Base-by-base conservation (phyloP, 1,284 basidiomycete genomes). In the Ustilago cynodontis region DNA sequence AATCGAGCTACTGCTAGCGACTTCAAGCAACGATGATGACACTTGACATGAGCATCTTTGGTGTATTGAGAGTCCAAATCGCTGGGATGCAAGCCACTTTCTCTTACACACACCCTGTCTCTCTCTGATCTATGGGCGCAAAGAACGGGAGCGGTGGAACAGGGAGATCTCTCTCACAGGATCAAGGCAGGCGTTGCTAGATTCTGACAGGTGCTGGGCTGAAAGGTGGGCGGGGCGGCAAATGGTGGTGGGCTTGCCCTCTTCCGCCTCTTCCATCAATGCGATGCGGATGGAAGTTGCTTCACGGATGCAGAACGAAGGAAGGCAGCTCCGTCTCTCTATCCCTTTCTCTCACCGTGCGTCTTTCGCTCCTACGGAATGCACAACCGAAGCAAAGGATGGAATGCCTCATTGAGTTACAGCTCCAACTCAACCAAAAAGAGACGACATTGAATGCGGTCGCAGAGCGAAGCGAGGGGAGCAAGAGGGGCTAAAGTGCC, bases 1-100 rank as follows among this genome's bases (percentile, higher is more conserved):
- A 28, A 16, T 49, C 47, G 47, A 49, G 47, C 24, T 26, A 28
- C 13, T 5, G 5, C 10, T 47, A 11, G 14, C 45, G 10, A 22
- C 13, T 9, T 47, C 45, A 22, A 49, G 3, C 47, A 37, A 28
- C 54, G 39, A 68, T 68, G 65, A 68, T 68, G 65, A 61, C 54
- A 58, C 51, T n/a, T 14, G 31, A 57, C 55, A 53, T 33, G n/a
- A 16, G 18, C 10, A 39, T 7, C 6, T 31, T 5, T n/a, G n/a
- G n/a, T n/a, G 22, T 20, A 6, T 11, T 33, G 31, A 22, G 43
- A 45, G 4, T 20, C 43, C 43, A n/a, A 20, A 45, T 45, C 52
- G 35, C 52, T 37, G 52, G 52, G 31, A 16, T 39, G 52, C 52
- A 54, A 22, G 43, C 22, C n/a, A 20, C 43, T 45, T 33, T 33